A percentile compares a stretch with the other conserved stretches of the same genome.
Conservation (phyloP, 208 protist genomes). For the Willaertia magna region DNA sequence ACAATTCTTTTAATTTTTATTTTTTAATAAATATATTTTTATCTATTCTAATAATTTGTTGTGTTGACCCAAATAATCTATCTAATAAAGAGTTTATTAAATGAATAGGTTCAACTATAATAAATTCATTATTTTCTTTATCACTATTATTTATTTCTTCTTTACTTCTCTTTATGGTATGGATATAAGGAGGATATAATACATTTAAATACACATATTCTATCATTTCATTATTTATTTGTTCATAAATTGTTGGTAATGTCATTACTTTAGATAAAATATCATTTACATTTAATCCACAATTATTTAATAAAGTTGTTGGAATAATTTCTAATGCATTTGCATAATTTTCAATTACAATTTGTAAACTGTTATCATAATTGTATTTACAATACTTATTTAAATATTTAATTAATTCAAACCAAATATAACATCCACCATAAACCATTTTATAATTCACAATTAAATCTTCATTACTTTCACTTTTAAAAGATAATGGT, state of each 20-base stretch:
- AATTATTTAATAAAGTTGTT: background rate
- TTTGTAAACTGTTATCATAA: background rate
- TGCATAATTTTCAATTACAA: background rate
- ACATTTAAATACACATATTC: no score
- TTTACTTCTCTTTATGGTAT: no score
- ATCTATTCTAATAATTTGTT: constrained; percentile 7
- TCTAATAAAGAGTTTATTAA: background rate
- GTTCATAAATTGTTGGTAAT: no score
- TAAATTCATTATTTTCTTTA: no score
- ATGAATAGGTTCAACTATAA: background rate
- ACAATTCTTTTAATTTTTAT: background rate
- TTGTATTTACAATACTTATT: background rate
- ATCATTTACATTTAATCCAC: background rate
- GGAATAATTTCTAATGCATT: background rate
- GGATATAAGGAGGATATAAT: no score
- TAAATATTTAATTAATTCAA: background rate
- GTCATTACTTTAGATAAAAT: no score
- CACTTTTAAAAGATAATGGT: background rate
- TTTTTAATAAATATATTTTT: background rate
- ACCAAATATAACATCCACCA: background rate
- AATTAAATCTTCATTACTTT: no score
- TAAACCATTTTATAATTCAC: background rate
- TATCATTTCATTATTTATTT: no score
- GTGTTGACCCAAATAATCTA: background rate
- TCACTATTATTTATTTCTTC: no score